A percentile compares a stretch with the other conserved stretches of the same genome.
These are phyloP conservation scores for Gracilaria domingensis DNA, from an alignment of 23 red algal species.

Conservation along the genomic window DNA sequence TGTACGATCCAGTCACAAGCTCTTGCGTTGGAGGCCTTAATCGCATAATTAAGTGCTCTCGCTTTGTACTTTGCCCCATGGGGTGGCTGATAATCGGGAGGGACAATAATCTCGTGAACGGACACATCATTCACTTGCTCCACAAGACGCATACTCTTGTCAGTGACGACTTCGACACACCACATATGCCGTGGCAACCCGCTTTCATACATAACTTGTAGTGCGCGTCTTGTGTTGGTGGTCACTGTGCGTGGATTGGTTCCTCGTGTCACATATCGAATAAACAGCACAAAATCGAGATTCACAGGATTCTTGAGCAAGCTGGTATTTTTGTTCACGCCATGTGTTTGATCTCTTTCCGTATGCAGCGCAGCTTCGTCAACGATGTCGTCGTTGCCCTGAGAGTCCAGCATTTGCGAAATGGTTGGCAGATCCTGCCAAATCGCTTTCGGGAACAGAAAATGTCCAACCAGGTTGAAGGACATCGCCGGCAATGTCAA, in stretches of 20 bases:
- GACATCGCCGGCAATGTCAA: constrained; percentile 72
- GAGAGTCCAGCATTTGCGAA: constrained; percentile 15
- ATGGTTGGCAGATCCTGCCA: constrained; percentile 48
- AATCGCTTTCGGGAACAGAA: constrained; percentile 47
- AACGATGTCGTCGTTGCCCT: neutral
- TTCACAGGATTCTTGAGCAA: neutral
- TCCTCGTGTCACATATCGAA: constrained; percentile 79
- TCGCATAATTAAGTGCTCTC: constrained; percentile 77
- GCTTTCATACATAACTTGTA: constrained; percentile 43
- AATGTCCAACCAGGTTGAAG: constrained; percentile 65
- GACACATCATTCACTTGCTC: constrained; percentile 9
- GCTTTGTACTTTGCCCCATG: constrained; percentile 73
- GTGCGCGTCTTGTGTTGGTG: constrained; percentile 47
- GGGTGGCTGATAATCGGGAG: constrained; percentile 40
- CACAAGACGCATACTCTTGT: constrained; percentile 33
- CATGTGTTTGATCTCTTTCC: neutral
- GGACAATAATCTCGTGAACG: constrained; percentile 63
- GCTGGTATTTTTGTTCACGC: neutral
- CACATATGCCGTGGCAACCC: constrained; percentile 39
- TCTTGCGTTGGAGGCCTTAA: constrained; percentile 39
- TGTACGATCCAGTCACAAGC: constrained; percentile 77
- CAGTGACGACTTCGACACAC: constrained; percentile 80
- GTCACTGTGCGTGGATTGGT: constrained; percentile 51
- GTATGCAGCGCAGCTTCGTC: neutral
- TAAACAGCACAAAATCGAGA: constrained; percentile 52